phyloP scores from a whole-genome alignment of 2,329 filamentous ascomycete species.

The Pestalotiopsis sp. region DNA sequence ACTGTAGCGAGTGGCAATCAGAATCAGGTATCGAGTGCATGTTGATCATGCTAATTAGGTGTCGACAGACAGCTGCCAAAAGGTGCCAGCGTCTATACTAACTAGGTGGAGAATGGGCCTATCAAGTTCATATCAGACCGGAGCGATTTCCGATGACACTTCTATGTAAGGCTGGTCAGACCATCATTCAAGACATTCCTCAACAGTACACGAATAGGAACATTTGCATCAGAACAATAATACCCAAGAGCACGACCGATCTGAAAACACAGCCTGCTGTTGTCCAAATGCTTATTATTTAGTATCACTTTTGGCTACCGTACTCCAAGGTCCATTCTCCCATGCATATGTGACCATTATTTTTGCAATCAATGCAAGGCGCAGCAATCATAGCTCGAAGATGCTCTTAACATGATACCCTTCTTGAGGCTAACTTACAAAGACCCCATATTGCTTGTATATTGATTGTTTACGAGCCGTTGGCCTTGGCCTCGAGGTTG shows the following conservation, averaged over 20 bases:
- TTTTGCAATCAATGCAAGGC: background rate
- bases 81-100: too few relatives aligned
- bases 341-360: background rate
- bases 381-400: background rate
- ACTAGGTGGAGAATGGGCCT: too few relatives aligned
- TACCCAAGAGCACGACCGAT: background rate
- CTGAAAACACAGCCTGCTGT: background rate
- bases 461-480: constrained; percentile 27
- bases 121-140: too few relatives aligned
- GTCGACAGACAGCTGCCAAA: too few relatives aligned
- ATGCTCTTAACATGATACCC: background rate
- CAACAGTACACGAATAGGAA: background rate
- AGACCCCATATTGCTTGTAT: background rate
- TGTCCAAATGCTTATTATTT: background rate
- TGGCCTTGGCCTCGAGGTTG: constrained; percentile 40
- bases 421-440: background rate
- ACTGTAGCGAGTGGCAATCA: too few relatives aligned
- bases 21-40: too few relatives aligned
- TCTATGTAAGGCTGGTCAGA: too few relatives aligned
- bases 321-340: background rate
- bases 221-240: background rate
- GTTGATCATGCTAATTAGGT: too few relatives aligned
- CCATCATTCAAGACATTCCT: background rate
- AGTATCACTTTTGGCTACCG: background rate
- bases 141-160: too few relatives aligned